Evolutionary conservation across 2,329 filamentous ascomycete genomes (phyloP), one percentile per base, ranked within the genome.

Genomic region (Geosmithia morbida): DNA sequence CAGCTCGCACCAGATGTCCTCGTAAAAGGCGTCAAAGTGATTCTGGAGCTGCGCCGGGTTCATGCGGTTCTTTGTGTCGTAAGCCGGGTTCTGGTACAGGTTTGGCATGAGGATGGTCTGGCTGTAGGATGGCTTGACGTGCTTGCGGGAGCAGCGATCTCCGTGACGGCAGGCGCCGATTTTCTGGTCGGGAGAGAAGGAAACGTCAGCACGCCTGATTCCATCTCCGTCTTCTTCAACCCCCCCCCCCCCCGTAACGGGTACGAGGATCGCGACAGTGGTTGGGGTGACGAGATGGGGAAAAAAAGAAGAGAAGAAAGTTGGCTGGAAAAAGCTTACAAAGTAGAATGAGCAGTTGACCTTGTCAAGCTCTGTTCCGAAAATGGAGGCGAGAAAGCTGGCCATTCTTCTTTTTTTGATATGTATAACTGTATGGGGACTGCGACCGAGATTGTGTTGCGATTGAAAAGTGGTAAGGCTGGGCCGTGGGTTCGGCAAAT

Each of bases 1-100:
- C 73, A 98, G 87, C 77, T 98, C 92, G 71, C 90, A 97, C 90
- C 92, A 98, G 55, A 98, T 88, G 65, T 98, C 92, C 72, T 98
- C 92, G 74, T 98, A 98, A 67, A 98, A 98, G 60, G 92, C 92
- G 68, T 98, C 92, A 64, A 98, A 98, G 77, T 98, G 92, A 72
- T 95, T 95, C 69, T 96, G 90, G 64, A 97, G 83, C 74, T 98
- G 92, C 56, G 80, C 83, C 7, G 88, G 72, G 70, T 94, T 96
- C 85, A 98, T 95, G 70, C 89, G 92, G 75, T 83, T 92, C 72
- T 94, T 94, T 44, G 86, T 82, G 66, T 97, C 89, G 78, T 94
- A 94, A 53, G 88, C 87, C 11, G 92, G 92, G 74, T 98, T 98
- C 68, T 97, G 92, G 76, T 98, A 98, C 57, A 98, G 85, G 68